These are phyloP conservation scores for Backusella tarrabulga DNA, from an alignment of 192 early-diverging fungal genomes.

Conservation along the genomic window DNA sequence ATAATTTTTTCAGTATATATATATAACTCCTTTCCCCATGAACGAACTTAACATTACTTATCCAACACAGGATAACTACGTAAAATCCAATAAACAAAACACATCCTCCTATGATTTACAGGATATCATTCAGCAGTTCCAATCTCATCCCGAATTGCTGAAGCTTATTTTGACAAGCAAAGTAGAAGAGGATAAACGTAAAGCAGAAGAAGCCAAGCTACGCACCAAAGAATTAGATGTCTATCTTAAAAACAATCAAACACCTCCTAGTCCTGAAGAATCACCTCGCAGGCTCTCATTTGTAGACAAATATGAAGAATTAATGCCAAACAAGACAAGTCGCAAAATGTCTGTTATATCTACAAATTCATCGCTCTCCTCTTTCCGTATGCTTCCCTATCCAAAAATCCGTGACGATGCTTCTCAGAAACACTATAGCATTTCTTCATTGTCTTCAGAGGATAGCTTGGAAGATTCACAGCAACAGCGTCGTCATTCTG, in stretches of 20 bases:
- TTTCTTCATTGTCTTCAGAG: background rate
- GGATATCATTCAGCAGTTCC: conserved; percentile 50
- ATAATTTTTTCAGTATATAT: background rate
- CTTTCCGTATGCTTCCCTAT: background rate
- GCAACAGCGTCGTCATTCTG: conserved; percentile 27
- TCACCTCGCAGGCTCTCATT: background rate
- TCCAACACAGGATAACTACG: background rate
- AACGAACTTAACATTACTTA: background rate
- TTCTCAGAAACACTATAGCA: background rate
- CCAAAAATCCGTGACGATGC: background rate
- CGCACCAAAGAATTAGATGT: conserved; percentile 48
- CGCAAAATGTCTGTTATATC: background rate
- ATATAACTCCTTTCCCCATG: background rate
- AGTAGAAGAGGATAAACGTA: conserved; percentile 57
- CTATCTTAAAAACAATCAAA: conserved; percentile 34
- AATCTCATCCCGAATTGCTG: conserved; percentile 49
- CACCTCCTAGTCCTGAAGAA: background rate
- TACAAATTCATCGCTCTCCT: background rate
- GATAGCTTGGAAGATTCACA: conserved; percentile 10
- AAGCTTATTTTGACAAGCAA: conserved; percentile 57
- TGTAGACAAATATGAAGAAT: background rate
- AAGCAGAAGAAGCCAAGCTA: conserved; percentile 55
- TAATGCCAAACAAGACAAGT: background rate
- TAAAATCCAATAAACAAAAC: background rate
- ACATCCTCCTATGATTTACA: conserved; percentile 48